phyloP scores from a whole-genome alignment of 331 rosid species.

The Malus hybrid region DNA sequence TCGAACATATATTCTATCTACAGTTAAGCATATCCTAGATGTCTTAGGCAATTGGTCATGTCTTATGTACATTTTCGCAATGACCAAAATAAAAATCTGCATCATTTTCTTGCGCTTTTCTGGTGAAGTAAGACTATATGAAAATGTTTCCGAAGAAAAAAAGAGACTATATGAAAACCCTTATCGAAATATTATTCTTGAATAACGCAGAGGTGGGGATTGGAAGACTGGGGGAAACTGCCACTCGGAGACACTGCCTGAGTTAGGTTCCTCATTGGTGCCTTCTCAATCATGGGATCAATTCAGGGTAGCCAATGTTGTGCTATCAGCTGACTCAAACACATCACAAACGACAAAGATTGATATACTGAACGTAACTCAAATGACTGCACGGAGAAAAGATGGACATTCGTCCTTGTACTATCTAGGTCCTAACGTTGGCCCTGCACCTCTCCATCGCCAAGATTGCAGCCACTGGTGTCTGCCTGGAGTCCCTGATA shows the following conservation, averaged over 20 bases:
- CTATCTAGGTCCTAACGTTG: conserved; percentile 39
- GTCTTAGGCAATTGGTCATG: not conserved
- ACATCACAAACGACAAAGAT: conserved; percentile 19
- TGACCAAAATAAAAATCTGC: too few species aligned
- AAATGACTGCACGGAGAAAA: conserved; percentile 65
- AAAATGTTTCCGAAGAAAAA: too few species aligned
- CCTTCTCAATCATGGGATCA: conserved; percentile 49
- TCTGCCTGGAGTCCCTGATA: conserved; percentile 87
- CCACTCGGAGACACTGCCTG: conserved; percentile 76
- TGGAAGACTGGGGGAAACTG: conserved; percentile 79
- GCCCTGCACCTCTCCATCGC: conserved; percentile 48
- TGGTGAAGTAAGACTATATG: not conserved
- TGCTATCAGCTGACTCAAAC: conserved; percentile 24
- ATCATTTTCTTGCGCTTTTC: not conserved
- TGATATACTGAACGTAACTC: conserved; percentile 51
- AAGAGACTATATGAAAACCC: not conserved
- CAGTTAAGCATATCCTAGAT: not conserved
- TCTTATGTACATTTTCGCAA: not conserved
- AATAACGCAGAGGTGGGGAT: conserved; percentile 60
- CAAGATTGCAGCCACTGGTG: conserved; percentile 99
- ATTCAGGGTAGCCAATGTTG: conserved; percentile 48
- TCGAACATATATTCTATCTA: not conserved
- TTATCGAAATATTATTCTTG: not conserved
- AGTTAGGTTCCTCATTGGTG: conserved; percentile 47
- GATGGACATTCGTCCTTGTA: conserved; percentile 77